Conservation (phyloP, 139 green algal species). For the Chlorella sorokiniana region DNA sequence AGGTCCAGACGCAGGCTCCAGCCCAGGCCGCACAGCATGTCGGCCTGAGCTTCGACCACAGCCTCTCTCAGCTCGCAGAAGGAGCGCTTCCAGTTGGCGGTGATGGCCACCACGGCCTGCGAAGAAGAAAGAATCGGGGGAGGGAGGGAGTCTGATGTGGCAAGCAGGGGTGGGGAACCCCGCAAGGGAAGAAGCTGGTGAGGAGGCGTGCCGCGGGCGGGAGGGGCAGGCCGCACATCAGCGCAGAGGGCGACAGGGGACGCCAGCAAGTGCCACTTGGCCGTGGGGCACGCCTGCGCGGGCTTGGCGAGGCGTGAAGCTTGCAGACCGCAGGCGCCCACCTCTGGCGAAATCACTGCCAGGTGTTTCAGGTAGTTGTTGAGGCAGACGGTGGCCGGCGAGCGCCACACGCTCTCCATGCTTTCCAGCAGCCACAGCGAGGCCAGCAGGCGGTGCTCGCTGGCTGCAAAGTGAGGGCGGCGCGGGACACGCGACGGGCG, state of each 20-base stretch:
- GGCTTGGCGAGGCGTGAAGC: background rate
- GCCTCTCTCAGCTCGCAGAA: constrained; percentile 8
- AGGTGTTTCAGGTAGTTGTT: constrained; percentile 27
- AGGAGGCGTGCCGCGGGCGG: no score
- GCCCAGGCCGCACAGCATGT: constrained; percentile 10
- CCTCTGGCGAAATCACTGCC: background rate
- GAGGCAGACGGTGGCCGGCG: constrained; percentile 18
- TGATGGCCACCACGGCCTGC: constrained; percentile 18
- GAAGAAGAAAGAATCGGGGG: background rate
- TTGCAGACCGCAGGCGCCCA: background rate
- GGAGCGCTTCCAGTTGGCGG: constrained; percentile 1
- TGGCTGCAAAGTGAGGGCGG: constrained; percentile 6
- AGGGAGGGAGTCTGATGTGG: background rate
- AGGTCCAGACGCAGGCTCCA: constrained; percentile 27
- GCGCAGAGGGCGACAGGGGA: no score
- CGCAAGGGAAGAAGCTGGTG: no score
- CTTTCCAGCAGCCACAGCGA: constrained; percentile 31
- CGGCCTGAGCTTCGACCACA: background rate
- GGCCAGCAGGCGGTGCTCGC: constrained; percentile 13
- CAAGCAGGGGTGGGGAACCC: background rate
- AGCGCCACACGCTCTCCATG: background rate
- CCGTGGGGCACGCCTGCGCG: background rate
- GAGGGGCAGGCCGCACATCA: no score
- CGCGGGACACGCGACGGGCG: background rate
- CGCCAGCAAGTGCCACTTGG: no score